Evolutionary conservation across 2,329 filamentous ascomycete genomes (phyloP).

Genomic region (Apiospora aurea): DNA sequence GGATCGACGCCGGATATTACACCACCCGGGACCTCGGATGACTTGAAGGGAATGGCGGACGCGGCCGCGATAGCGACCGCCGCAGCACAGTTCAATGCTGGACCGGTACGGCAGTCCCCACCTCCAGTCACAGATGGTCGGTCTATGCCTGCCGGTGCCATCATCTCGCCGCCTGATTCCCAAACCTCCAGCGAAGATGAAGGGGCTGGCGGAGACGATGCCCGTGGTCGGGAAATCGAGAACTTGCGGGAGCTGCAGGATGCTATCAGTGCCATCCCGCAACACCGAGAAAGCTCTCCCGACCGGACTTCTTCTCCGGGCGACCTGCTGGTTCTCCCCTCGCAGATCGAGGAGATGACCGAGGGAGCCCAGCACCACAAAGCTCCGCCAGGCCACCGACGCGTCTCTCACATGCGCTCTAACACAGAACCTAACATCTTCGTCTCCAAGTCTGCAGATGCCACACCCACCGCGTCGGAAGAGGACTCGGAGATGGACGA

Average conservation of each 20-base stretch:
- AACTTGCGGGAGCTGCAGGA: constrained; percentile 76
- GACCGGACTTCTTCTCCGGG: constrained; percentile 45
- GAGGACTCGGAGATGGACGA: constrained; percentile 69
- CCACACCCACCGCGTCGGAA: constrained; percentile 61
- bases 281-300: constrained; percentile 67
- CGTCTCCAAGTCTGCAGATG: constrained; percentile 54
- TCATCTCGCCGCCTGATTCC: constrained; percentile 92
- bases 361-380: constrained; percentile 55
- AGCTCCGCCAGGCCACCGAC: constrained; percentile 53
- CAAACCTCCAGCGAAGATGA: constrained; percentile 78
- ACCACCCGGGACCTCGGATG: constrained; percentile 58
- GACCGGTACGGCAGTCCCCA: constrained; percentile 81
- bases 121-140: constrained; percentile 77
- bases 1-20: constrained; percentile 50
- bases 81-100: constrained; percentile 34
- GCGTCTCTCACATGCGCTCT: constrained; percentile 59
- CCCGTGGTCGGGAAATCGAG: constrained; percentile 56
- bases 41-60: constrained; percentile 53
- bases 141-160: constrained; percentile 80
- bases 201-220: constrained; percentile 52
- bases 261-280: constrained; percentile 81
- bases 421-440: constrained; percentile 61
- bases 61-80: constrained; percentile 58
- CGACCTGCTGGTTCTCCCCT: constrained; percentile 46
- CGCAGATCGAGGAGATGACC: constrained; percentile 41